Conservation (phyloP, 2,329 filamentous ascomycete species). For the Magnaporthiopsis rhizophila region DNA sequence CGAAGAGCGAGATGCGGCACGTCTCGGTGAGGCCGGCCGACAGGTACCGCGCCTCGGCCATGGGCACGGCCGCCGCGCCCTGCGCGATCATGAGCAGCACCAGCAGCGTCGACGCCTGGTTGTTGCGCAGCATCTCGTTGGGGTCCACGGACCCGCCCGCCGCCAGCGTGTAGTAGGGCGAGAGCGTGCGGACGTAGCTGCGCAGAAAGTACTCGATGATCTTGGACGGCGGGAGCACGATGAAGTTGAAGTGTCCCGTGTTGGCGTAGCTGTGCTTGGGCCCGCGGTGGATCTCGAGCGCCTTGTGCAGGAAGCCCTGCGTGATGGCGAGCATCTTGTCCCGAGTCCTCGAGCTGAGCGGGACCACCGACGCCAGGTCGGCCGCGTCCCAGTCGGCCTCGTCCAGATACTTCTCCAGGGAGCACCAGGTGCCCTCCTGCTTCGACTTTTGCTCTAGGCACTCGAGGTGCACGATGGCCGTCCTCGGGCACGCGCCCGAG, state of each 20-base stretch:
- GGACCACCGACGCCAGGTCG: slow-evolving; percentile 33
- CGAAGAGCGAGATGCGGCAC: slow-evolving; percentile 63
- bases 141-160: slow-evolving; percentile 53
- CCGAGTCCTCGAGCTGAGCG: slow-evolving; percentile 42
- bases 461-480: slow-evolving; percentile 43
- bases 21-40: slow-evolving; percentile 62
- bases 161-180: slow-evolving; percentile 58
- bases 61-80: slow-evolving; percentile 58
- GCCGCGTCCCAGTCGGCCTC: slow-evolving; percentile 26
- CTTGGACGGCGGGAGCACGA: slow-evolving; percentile 56
- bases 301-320: slow-evolving; percentile 62
- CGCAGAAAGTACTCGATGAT: slow-evolving; percentile 61
- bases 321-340: slow-evolving; percentile 67
- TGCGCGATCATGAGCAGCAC: slow-evolving; percentile 67
- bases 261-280: slow-evolving; percentile 33
- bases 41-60: slow-evolving; percentile 55
- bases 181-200: slow-evolving; percentile 58
- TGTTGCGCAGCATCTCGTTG: slow-evolving; percentile 60
- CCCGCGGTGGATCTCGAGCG: slow-evolving; percentile 58
- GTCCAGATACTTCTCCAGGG: slow-evolving; percentile 33
- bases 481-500: slow-evolving; percentile 37
- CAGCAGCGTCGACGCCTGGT: slow-evolving; percentile 56
- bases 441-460: slow-evolving; percentile 42
- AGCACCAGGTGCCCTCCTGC: slow-evolving; percentile 37
- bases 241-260: slow-evolving; percentile 42